Evolutionary conservation across 495 filamentous ascomycete species (phyloP).

Genomic region (Amphirosellinia nigrospora): DNA sequence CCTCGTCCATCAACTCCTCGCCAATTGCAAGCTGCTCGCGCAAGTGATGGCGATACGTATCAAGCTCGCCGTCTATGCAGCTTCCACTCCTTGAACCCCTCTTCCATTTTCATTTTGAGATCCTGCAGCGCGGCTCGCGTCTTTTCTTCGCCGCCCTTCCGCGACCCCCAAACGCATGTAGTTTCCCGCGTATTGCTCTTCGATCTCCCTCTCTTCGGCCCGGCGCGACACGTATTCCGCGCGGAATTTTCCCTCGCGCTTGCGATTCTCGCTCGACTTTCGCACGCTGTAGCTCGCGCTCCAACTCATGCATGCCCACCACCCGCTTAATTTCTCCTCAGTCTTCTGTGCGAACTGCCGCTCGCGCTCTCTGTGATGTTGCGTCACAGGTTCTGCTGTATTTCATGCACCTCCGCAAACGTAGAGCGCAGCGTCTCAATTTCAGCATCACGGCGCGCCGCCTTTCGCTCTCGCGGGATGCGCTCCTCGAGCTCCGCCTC

Average conservation of each 20-base stretch:
- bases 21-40: slow-evolving; percentile 38
- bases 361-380: slow-evolving; percentile 30
- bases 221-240: slow-evolving; percentile 37
- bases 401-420: slow-evolving; percentile 34
- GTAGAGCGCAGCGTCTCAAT: slow-evolving; percentile 35
- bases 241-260: slow-evolving; percentile 32
- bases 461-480: slow-evolving; percentile 37
- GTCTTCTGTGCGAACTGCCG: not conserved
- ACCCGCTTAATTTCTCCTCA: slow-evolving; percentile 14
- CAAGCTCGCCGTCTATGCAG: slow-evolving; percentile 37
- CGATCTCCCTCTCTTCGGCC: slow-evolving; percentile 38
- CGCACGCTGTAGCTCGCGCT: slow-evolving; percentile 31
- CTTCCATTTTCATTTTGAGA: slow-evolving; percentile 39
- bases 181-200: slow-evolving; percentile 40
- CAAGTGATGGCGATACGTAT: slow-evolving; percentile 26
- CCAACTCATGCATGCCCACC: slow-evolving; percentile 28
- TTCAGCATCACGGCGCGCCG: slow-evolving; percentile 34
- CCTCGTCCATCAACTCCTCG: slow-evolving; percentile 40
- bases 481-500: slow-evolving; percentile 33
- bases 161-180: slow-evolving; percentile 39
- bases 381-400: slow-evolving; percentile 31
- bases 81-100: slow-evolving; percentile 35
- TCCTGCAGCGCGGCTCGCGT: slow-evolving; percentile 35
- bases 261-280: slow-evolving; percentile 27
- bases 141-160: slow-evolving; percentile 31